Base-by-base conservation (phyloP, 345 rosid genomes). In the Brassica cretica region DNA sequence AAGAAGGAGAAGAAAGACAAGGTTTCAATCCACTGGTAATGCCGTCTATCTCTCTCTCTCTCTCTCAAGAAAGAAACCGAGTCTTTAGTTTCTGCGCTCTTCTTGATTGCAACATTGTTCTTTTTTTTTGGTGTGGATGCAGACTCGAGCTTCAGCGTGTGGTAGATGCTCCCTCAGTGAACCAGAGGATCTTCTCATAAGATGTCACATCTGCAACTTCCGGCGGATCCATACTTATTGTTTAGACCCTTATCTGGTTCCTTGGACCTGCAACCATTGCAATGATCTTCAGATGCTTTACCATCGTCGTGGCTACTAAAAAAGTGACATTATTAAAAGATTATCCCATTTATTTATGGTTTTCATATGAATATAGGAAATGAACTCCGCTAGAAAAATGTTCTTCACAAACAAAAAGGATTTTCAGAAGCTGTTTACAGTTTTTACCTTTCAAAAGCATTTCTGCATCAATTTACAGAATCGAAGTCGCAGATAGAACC, bases 191-290 rank as follows among this genome's bases (percentile, higher is more conserved):
- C 91, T 65, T 66, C 88, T 93, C 4, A 67, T 91, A 41, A 83
- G 83, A 62, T 95, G 98, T 69, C 87, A 90, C 62, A 69, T 85
- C 12, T 95, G 99, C 84, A 85, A 79, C 62, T 74, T 76, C 64
- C 83, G 86, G 61, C 82, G 88, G 64, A 88, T 95, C 18, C 96
- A 93, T 83, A 78, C 86, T 19, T 90, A 93, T 82, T 93, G 97
- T 71, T 85, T 95, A 70, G 98, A 95, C 79, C 97, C 98, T 73
- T 88, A 85, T 33, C 37, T 91, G 72, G 66, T 84, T 44, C 97
- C 98, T 51, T 95, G 99, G 98, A 90, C 88, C 5, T 95, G 98
- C 84, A 77, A 64, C 66, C 97, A 87, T 70, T 95, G 98, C 90
- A 89, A 39, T 80, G 97, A 89, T 78, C 89, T 91, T 16, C 91